Conservation (phyloP, 2,329 filamentous ascomycete genomes). For the Sporothrix luriei region DNA sequence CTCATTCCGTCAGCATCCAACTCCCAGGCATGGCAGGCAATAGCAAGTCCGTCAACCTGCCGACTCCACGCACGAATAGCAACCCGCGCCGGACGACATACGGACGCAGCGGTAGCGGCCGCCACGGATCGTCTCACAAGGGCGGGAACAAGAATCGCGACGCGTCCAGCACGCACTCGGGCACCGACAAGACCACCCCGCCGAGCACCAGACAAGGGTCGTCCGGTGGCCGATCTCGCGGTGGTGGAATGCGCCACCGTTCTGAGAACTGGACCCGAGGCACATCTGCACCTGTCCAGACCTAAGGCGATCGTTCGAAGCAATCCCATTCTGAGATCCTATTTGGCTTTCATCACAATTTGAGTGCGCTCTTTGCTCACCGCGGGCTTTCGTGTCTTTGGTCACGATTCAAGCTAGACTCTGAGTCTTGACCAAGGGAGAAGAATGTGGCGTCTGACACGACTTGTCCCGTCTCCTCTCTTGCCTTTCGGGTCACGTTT, state of each 20-base stretch:
- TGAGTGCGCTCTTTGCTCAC: background rate
- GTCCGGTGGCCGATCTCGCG: conserved; percentile 30
- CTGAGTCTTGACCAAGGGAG: background rate
- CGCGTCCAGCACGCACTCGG: conserved; percentile 29
- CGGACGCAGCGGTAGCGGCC: conserved; percentile 33
- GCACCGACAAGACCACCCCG: conserved; percentile 29
- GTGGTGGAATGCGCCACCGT: conserved; percentile 31
- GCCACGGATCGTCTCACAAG: conserved; percentile 19
- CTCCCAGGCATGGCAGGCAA: conserved; percentile 50
- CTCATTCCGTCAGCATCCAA: conserved; percentile 48
- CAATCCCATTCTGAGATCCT: background rate
- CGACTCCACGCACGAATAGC: conserved; percentile 34
- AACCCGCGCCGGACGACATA: conserved; percentile 33
- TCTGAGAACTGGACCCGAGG: conserved; percentile 34
- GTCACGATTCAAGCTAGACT: background rate
- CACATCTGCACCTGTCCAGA: conserved; percentile 30
- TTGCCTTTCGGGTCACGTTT: background rate
- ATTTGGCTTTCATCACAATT: background rate
- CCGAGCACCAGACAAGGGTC: conserved; percentile 25
- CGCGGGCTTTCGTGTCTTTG: background rate
- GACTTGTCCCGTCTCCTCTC: background rate
- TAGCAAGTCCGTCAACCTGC: conserved; percentile 46
- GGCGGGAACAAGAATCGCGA: conserved; percentile 33
- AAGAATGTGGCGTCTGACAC: background rate
- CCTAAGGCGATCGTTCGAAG: background rate